Conservation (phyloP, 1,284 basidiomycete species). For the Bjerkandera adusta region DNA sequence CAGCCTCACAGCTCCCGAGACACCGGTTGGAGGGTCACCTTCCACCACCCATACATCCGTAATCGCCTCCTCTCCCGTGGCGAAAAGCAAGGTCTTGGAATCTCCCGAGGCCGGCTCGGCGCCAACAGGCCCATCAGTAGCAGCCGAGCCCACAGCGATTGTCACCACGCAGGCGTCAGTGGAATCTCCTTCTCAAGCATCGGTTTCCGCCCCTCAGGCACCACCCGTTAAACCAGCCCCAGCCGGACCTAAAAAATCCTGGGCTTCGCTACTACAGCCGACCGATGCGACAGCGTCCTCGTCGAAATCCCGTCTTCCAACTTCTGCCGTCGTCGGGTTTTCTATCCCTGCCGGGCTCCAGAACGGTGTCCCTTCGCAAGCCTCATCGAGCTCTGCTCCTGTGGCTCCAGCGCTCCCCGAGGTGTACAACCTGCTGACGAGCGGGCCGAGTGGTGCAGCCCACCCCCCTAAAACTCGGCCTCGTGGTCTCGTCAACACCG, state of each 20-base stretch:
- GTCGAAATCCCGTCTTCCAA: conserved; percentile 47
- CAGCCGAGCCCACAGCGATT: not conserved
- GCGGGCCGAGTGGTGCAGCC: conserved; percentile 36
- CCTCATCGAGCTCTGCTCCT: conserved; percentile 21
- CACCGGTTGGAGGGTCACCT: conserved; percentile 54
- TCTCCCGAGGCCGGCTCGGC: conserved; percentile 16
- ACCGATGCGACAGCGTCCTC: conserved; percentile 36
- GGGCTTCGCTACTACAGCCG: conserved; percentile 70
- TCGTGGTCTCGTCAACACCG: conserved; percentile 89
- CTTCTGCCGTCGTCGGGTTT: conserved; percentile 65
- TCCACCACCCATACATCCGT: conserved; percentile 60
- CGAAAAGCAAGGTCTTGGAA: conserved; percentile 17
- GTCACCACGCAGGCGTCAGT: too few species aligned
- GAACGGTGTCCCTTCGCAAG: conserved; percentile 1
- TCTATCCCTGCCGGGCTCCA: conserved; percentile 51
- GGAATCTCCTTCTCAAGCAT: not conserved
- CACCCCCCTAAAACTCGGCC: conserved; percentile 50
- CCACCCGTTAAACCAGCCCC: conserved; percentile 13
- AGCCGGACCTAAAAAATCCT: conserved; percentile 53
- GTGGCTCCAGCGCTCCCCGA: conserved; percentile 50
- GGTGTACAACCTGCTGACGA: conserved; percentile 55
- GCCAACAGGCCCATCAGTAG: not conserved
- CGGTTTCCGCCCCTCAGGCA: not conserved
- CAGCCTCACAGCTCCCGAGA: conserved; percentile 41
- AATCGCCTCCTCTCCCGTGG: conserved; percentile 23